phyloP scores from a whole-genome alignment of 2,329 filamentous ascomycete species.

The Colletotrichum theobromicola region DNA sequence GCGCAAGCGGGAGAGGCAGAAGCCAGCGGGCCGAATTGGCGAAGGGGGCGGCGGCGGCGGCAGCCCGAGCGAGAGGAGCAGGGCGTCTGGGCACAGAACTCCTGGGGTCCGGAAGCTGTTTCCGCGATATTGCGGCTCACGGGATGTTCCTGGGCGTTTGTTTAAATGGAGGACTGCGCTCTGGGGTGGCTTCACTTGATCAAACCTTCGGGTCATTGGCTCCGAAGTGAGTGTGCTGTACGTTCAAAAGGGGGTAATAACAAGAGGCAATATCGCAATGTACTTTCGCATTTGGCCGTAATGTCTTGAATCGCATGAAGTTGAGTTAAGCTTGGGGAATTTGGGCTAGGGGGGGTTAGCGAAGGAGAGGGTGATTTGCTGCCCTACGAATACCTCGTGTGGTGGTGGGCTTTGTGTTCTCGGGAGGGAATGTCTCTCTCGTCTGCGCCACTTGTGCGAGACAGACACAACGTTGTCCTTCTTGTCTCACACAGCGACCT shows the following conservation, averaged over 20 bases:
- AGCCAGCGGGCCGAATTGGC: constrained; percentile 7
- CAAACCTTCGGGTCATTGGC: neutral
- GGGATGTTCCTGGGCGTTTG: neutral
- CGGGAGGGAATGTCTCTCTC: neutral
- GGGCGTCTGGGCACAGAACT: constrained; percentile 32
- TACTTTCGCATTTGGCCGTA: neutral
- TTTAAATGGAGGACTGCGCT: neutral
- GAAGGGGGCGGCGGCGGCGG: neutral
- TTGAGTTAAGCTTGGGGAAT: constrained; percentile 10
- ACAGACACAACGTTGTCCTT: neutral
- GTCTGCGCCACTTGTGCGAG: constrained; percentile 2
- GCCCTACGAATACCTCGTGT: neutral
- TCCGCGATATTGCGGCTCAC: constrained; percentile 7
- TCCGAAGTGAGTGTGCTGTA: neutral
- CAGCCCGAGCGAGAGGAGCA: constrained; percentile 34
- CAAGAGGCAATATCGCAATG: neutral
- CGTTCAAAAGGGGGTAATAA: neutral
- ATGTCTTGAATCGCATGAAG: constrained; percentile 13
- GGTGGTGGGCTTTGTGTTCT: neutral
- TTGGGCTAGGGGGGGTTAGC: neutral
- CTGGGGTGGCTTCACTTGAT: neutral
- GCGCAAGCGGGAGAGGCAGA: neutral
- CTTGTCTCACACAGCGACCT: neutral
- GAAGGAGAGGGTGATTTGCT: neutral
- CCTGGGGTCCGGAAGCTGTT: constrained; percentile 7